Evolutionary conservation across 164 flowering plant genomes (phyloP).

Genomic region (Annona cherimola): DNA sequence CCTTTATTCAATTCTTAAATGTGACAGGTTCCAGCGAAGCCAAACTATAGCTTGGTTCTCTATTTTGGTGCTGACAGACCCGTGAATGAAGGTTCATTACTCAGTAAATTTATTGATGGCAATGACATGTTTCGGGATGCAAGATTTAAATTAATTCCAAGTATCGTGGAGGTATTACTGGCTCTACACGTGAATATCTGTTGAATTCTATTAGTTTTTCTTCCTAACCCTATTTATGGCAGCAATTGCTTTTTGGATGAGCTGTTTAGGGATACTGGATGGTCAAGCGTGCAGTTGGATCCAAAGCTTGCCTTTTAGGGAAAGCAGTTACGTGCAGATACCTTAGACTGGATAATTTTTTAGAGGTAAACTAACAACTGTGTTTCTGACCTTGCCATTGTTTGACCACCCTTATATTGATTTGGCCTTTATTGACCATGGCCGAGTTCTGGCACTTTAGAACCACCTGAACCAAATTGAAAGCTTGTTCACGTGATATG

Average conservation of each 20-base stretch:
- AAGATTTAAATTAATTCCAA: constrained; percentile 89
- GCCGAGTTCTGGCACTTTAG: not conserved
- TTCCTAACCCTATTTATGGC: constrained; percentile 4
- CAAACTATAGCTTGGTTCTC: constrained; percentile 82
- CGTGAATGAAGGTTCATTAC: constrained; percentile 51
- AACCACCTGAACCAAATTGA: not conserved
- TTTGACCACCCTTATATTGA: not conserved
- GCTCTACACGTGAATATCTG: not conserved
- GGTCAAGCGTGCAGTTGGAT: constrained; percentile 98
- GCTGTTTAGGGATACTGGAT: constrained; percentile 85
- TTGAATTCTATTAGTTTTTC: not conserved
- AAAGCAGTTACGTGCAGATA: constrained; percentile 94
- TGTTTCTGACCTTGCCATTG: not conserved
- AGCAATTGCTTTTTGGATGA: constrained; percentile 10
- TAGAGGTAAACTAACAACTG: constrained; percentile 50
- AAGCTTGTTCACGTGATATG: not conserved
- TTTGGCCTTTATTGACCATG: not conserved
- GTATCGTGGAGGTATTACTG: constrained; percentile 72
- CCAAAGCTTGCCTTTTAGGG: constrained; percentile 90
- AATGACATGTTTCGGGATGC: constrained; percentile 77
- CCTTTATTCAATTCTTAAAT: not conserved
- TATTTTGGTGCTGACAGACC: constrained; percentile 90
- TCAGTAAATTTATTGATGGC: constrained; percentile 78
- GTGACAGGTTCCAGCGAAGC: constrained; percentile 84
- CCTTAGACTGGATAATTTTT: constrained; percentile 76